phyloP scores from a whole-genome alignment of 129 eudicot species.

The Helianthus annuus region HanXRQr2.0-SUNRISE NC_035445.2:115258001-115258500 shows the following conservation, averaged over 20 bases:
- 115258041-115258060: background rate
- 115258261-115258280: too few species aligned
- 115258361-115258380: too few species aligned
- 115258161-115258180: too few species aligned
- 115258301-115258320: too few species aligned
- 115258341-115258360: background rate
- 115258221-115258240: too few species aligned
- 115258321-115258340: conserved; percentile 1
- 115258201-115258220: too few species aligned
- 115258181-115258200: too few species aligned
- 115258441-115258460: conserved; percentile 77
- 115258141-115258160: too few species aligned
- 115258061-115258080: too few species aligned
- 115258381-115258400: background rate
- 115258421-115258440: conserved; percentile 57
- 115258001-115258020: conserved; percentile 71
- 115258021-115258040: conserved; percentile 66
- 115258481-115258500: conserved; percentile 71
- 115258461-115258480: conserved; percentile 92
- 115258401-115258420: background rate
- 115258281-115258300: background rate
- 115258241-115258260: too few species aligned
- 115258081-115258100: background rate
- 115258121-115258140: too few species aligned
- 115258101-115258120: background rate